Conservation (phyloP, 192 early-diverging fungal species). For the Umbelopsis ramanniana region DNA sequence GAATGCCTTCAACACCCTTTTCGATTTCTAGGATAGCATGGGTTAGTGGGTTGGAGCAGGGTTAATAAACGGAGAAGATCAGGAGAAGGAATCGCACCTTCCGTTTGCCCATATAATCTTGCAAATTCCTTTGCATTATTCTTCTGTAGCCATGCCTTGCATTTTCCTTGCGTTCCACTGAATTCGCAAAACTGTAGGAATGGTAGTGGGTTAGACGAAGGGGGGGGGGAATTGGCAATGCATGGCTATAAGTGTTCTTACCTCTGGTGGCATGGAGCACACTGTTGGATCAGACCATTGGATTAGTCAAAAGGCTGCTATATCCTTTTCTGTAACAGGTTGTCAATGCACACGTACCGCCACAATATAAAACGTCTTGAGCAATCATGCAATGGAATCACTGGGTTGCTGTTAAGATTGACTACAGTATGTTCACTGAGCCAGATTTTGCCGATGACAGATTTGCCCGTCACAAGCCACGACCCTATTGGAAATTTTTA, state of each 20-base stretch:
- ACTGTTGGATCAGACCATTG: conserved; percentile 25
- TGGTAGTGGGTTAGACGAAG: neutral
- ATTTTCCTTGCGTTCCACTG: conserved; percentile 79
- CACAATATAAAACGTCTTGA: conserved; percentile 47
- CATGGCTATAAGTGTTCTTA: neutral
- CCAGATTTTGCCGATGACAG: neutral
- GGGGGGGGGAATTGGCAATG: neutral
- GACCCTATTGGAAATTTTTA: neutral
- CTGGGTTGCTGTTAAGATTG: neutral
- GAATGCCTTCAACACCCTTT: conserved; percentile 28
- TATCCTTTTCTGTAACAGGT: neutral
- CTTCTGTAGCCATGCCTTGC: conserved; percentile 75
- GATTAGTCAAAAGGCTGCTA: neutral
- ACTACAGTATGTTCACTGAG: too few relatives aligned
- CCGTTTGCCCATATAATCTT: conserved; percentile 58
- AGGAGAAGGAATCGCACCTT: neutral
- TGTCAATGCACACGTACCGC: conserved; percentile 35
- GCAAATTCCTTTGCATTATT: conserved; percentile 60
- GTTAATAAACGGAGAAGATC: neutral
- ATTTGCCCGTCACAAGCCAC: conserved; percentile 17
- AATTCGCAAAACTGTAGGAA: conserved; percentile 87
- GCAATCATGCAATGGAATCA: conserved; percentile 27
- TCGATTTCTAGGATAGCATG: conserved; percentile 21
- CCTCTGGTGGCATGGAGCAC: conserved; percentile 53
- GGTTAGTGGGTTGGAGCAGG: neutral